These are phyloP conservation scores for Trametopsis cervina DNA, from an alignment of 768 basidiomycete species.

Conservation along the genomic window DNA sequence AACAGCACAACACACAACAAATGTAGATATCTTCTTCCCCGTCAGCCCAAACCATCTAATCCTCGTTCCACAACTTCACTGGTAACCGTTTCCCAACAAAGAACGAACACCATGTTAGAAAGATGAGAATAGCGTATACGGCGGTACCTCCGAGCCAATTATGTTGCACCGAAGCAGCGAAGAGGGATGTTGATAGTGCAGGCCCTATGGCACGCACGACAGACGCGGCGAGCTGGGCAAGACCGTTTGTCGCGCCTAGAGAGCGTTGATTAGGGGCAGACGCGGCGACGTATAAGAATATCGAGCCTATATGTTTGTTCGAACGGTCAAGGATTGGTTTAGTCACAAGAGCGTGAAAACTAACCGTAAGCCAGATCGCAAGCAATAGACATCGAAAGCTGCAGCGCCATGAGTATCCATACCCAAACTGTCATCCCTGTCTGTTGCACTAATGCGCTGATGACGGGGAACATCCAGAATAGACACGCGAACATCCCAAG, in stretches of 20 bases:
- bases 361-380: conserved; percentile 26
- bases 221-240: conserved; percentile 47
- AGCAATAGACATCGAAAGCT: conserved; percentile 19
- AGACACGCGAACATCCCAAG: conserved; percentile 21
- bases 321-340: not conserved
- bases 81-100: conserved; percentile 17
- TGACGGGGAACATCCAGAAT: conserved; percentile 24
- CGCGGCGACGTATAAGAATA: conserved; percentile 27
- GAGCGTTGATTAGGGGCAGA: conserved; percentile 25
- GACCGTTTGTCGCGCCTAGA: conserved; percentile 47
- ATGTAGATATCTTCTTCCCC: no score
- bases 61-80: conserved; percentile 13
- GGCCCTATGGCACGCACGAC: conserved; percentile 46
- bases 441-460: conserved; percentile 18
- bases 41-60: no score
- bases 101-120: conserved; percentile 12
- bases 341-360: conserved; percentile 5
- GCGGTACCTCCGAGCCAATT: conserved; percentile 40
- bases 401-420: conserved; percentile 19
- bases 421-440: conserved; percentile 13
- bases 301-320: conserved; percentile 20
- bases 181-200: conserved; percentile 47
- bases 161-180: conserved; percentile 41
- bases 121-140: conserved; percentile 25
- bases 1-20: no score